Evolutionary conservation across 148 eudicot genomes (phyloP).

Genomic region (Diospyros lotus): DNA sequence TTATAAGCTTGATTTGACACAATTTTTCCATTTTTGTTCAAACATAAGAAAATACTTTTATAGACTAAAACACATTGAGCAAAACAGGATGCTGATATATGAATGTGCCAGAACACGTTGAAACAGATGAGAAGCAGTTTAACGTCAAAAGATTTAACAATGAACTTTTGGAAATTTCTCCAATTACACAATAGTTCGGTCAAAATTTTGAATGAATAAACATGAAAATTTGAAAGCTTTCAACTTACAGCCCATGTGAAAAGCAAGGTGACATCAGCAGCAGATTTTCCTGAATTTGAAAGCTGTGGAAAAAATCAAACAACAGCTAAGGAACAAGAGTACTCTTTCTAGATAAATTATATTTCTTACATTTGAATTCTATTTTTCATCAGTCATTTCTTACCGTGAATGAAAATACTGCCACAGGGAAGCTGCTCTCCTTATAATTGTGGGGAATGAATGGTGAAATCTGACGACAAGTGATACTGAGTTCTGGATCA

Average conservation of each 20-base stretch:
- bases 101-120: no score
- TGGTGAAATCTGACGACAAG: constrained; percentile 93
- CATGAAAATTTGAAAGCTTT: neutral
- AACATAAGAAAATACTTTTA: neutral
- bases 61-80: neutral
- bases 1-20: neutral
- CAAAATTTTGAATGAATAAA: neutral
- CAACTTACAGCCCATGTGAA: constrained; percentile 91
- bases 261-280: constrained; percentile 79
- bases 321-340: neutral
- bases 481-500: constrained; percentile 70
- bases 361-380: neutral
- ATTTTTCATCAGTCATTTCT: neutral
- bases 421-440: constrained; percentile 88
- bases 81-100: neutral
- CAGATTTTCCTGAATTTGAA: constrained; percentile 62
- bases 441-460: constrained; percentile 88
- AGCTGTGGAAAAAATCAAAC: constrained; percentile 40
- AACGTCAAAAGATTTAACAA: no score
- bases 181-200: neutral
- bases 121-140: no score
- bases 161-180: neutral
- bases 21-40: neutral
- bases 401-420: constrained; percentile 89
- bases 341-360: neutral